These are phyloP conservation scores for Mercurialis annua DNA, from an alignment of 345 rosid species.

Conservation along the genomic window DNA sequence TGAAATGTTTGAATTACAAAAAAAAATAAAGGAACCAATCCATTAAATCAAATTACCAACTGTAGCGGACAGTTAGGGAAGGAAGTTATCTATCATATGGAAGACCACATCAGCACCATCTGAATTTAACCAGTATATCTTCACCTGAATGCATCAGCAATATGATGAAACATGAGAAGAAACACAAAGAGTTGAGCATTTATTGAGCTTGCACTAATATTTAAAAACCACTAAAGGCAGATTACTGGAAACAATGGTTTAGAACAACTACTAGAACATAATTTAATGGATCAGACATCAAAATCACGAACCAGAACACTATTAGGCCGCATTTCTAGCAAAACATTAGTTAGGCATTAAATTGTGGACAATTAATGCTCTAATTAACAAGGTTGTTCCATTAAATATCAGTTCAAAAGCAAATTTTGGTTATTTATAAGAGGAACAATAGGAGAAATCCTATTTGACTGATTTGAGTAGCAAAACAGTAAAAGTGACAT, in stretches of 20 bases:
- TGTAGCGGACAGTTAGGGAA: slow-evolving; percentile 36
- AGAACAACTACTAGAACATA: background rate
- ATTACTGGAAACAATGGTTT: background rate
- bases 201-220: slow-evolving; percentile 1
- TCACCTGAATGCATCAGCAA: slow-evolving; percentile 57
- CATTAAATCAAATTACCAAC: background rate
- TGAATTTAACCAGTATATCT: slow-evolving; percentile 82
- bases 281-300: background rate
- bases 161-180: background rate
- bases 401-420: background rate
- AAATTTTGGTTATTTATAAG: too few relatives aligned
- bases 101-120: slow-evolving; percentile 89
- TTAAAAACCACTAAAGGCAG: background rate
- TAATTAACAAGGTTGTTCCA: background rate
- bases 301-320: background rate
- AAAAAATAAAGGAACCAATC: slow-evolving; percentile 20
- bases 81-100: slow-evolving; percentile 87
- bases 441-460: too few relatives aligned
- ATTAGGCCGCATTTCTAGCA: too few relatives aligned
- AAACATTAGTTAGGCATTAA: background rate
- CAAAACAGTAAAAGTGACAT: too few relatives aligned
- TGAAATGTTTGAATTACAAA: slow-evolving; percentile 17
- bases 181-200: background rate
- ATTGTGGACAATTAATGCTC: background rate
- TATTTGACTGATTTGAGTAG: too few relatives aligned